Conservation (phyloP, 164 flowering plant genomes). For the Cinnamomum micranthum region DNA sequence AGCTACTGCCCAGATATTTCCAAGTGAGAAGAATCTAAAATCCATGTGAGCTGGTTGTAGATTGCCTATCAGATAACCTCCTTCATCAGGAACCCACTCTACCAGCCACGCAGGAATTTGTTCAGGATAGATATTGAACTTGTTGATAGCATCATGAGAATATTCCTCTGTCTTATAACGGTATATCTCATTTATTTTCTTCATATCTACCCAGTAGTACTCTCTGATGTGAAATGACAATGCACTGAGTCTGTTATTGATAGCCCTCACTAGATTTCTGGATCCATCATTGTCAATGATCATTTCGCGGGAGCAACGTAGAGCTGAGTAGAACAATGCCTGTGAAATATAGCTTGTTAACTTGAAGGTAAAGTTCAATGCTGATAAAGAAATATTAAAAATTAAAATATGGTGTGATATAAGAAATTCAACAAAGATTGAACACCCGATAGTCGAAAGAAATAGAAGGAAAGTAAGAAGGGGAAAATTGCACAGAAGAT, state of each 20-base stretch:
- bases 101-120: constrained; percentile 84
- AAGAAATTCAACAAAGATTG: neutral
- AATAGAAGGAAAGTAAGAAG: too few relatives aligned
- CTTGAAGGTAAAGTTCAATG: neutral
- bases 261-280: constrained; percentile 56
- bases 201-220: constrained; percentile 83
- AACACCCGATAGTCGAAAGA: too few relatives aligned
- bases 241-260: constrained; percentile 85
- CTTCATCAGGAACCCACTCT: constrained; percentile 86
- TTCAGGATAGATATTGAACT: constrained; percentile 90
- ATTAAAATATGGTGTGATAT: neutral
- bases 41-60: constrained; percentile 95
- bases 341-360: constrained; percentile 16
- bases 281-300: constrained; percentile 61
- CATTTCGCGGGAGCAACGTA: constrained; percentile 81
- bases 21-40: constrained; percentile 86
- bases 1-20: constrained; percentile 78
- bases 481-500: too few relatives aligned
- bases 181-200: constrained; percentile 80
- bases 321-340: constrained; percentile 82
- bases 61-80: constrained; percentile 84
- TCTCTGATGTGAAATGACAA: constrained; percentile 83
- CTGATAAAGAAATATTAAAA: neutral
- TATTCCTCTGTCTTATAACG: constrained; percentile 92
- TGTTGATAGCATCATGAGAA: constrained; percentile 77